Evolutionary conservation across 208 protist species (phyloP), one percentile per base, ranked within the genome.

Genomic region (Leishmania guyanensis): DNA sequence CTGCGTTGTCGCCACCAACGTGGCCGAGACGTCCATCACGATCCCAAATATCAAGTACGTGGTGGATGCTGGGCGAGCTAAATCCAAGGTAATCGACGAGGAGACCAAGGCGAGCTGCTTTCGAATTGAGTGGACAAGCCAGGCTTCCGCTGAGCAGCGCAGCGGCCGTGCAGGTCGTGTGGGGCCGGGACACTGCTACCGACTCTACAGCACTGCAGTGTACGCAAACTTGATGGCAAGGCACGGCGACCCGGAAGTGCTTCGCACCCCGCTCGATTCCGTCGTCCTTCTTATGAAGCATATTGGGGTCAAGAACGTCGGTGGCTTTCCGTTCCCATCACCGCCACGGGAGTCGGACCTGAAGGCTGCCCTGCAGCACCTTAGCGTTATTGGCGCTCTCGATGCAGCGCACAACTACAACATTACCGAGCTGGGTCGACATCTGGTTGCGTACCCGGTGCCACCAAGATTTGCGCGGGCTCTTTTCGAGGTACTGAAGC

Each of bases 21-120:
- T 99, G 2, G 99, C 99, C n/a, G 99, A 99, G 89, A 99, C 99
- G 5, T 99, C 99, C 71, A 91, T 99, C 36, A 99, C 99, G 1
- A 99, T 99, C 77, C 99, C 99, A 29, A 97, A 98, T 78, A 99
- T 99, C 81, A 86, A 91, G 64, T 99, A 99, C 91, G 99, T 99
- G 46, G 98, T 99, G 16, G 99, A 99, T 86, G 92, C 98, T 36
- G 99, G 99, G 22, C 96, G 99, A 58, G 96, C 95, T 50, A 99
- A 99, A 87, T 96, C 97, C 64, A 99, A 99, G 86, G 88, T 91
- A 43, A 98, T 99, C 86, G 99, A 99, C 86, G 81, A 98, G 12
- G 95, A 97, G 79, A 98, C 98, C 4, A 96, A 98, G 56, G 99
- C 99, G 84, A 99, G 99, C 81, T 97, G 95, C 80, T 98, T 99